Percentiles rank a stretch among this genome's conserved stretches.
phyloP scores from a whole-genome alignment of 345 rosid genomes.

The Zanthoxylum bungeanum region DNA sequence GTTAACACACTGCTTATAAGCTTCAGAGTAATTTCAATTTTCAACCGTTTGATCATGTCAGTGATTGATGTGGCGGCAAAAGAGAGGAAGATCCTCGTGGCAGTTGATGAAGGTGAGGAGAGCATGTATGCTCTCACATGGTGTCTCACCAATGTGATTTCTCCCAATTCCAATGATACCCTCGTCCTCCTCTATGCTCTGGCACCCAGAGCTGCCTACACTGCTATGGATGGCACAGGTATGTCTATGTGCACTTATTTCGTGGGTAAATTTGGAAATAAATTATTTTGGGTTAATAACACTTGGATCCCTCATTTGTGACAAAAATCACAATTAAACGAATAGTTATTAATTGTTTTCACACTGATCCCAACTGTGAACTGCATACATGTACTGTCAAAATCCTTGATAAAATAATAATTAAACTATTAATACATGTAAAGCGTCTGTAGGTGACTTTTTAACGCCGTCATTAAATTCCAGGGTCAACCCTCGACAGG shows the following conservation, averaged over 20 bases:
- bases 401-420: too few species aligned
- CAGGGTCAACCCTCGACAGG: too few species aligned
- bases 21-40: neutral
- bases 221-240: slow-evolving; percentile 54
- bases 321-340: neutral
- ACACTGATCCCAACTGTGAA: too few species aligned
- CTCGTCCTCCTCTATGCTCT: slow-evolving; percentile 51
- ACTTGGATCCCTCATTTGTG: neutral
- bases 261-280: neutral
- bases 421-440: too few species aligned
- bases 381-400: too few species aligned
- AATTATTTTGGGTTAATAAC: neutral
- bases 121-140: slow-evolving; percentile 63
- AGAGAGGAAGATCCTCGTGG: slow-evolving; percentile 47
- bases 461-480: too few species aligned
- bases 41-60: neutral
- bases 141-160: slow-evolving; percentile 45
- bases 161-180: slow-evolving; percentile 32
- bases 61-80: slow-evolving; percentile 19
- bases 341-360: neutral
- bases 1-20: neutral
- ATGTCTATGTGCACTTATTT: neutral
- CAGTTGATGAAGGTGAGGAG: slow-evolving; percentile 62
- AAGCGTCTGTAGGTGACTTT: too few species aligned
- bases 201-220: slow-evolving; percentile 31